phyloP scores from a whole-genome alignment of 345 rosid species.

The Cochlearia excelsa region DNA sequence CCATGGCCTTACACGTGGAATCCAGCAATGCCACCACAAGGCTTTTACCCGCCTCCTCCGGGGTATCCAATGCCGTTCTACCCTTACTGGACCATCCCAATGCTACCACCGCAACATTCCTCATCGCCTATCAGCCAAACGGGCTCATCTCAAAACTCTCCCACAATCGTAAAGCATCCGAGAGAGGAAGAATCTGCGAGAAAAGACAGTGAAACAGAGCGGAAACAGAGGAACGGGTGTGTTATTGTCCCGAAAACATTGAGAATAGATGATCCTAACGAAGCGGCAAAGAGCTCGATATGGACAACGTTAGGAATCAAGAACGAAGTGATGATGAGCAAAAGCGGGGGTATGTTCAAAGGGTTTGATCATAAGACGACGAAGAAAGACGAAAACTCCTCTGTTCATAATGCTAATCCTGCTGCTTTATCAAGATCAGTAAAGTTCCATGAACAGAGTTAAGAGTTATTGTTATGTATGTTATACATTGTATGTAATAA shows the following conservation, averaged over 20 bases:
- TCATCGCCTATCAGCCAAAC: constrained; percentile 39
- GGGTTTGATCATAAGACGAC: constrained; percentile 54
- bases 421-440: constrained; percentile 82
- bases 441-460: constrained; percentile 63
- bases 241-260: constrained; percentile 67
- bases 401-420: constrained; percentile 60
- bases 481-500: constrained; percentile 23
- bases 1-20: constrained; percentile 89
- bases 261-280: constrained; percentile 67
- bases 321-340: constrained; percentile 47
- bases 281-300: constrained; percentile 77
- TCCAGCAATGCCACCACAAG: constrained; percentile 50
- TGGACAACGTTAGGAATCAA: constrained; percentile 68
- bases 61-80: constrained; percentile 62
- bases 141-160: constrained; percentile 42
- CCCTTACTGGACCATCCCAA: constrained; percentile 71
- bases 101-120: constrained; percentile 47
- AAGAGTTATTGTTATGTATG: constrained; percentile 18
- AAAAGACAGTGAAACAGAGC: constrained; percentile 29
- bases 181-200: constrained; percentile 50
- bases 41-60: constrained; percentile 58
- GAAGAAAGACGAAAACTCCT: constrained; percentile 48
- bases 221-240: constrained; percentile 47
- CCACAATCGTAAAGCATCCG: constrained; percentile 63
- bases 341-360: constrained; percentile 54